Evolutionary conservation across 495 filamentous ascomycete genomes (phyloP).

Genomic region (Baudoinia panamericana): DNA sequence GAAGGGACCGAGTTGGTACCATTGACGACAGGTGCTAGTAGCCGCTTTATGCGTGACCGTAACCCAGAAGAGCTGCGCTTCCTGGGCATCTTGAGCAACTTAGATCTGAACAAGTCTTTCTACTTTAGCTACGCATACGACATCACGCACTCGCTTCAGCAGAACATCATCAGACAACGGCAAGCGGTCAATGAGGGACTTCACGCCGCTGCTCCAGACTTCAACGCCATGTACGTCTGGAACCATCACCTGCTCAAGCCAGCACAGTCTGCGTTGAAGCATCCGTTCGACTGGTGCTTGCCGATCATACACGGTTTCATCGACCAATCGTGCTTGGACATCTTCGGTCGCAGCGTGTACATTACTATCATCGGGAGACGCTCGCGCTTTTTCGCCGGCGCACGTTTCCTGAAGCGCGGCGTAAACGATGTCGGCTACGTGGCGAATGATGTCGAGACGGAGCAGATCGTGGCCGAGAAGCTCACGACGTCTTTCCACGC

Average conservation of each 20-base stretch:
- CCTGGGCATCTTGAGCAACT: conserved; percentile 73
- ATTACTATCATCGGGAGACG: conserved; percentile 87
- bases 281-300: conserved; percentile 87
- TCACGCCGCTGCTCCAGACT: conserved; percentile 44
- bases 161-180: conserved; percentile 79
- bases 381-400: conserved; percentile 87
- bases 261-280: conserved; percentile 53
- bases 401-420: conserved; percentile 85
- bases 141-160: conserved; percentile 81
- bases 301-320: conserved; percentile 95
- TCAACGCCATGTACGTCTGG: conserved; percentile 97
- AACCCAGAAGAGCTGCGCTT: conserved; percentile 85
- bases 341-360: conserved; percentile 61
- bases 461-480: conserved; percentile 93
- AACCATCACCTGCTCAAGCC: conserved; percentile 80
- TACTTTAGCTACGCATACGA: conserved; percentile 99
- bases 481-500: conserved; percentile 91
- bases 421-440: conserved; percentile 94
- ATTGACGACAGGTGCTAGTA: conserved; percentile 50
- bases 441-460: conserved; percentile 98
- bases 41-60: conserved; percentile 59
- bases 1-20: conserved; percentile 92
- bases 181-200: conserved; percentile 50
- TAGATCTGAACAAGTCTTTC: conserved; percentile 80
- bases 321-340: conserved; percentile 45